Evolutionary conservation across 345 rosid genomes (phyloP).

Genomic region (Populus euphratica): DNA sequence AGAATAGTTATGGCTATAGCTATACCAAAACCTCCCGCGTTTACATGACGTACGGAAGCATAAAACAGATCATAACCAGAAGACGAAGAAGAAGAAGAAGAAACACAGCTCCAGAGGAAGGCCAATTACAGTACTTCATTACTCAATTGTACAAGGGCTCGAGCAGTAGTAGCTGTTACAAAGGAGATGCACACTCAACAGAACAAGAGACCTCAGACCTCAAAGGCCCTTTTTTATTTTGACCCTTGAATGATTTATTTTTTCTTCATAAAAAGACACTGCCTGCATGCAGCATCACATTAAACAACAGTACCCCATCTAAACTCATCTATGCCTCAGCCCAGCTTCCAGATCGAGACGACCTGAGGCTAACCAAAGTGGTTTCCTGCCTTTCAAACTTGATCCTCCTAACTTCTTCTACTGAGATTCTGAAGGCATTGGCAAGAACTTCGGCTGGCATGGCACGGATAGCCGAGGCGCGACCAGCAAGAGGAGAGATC

Average conservation of each 20-base stretch:
- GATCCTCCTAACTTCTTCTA: constrained; percentile 54
- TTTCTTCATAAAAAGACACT: not conserved
- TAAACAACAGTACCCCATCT: not conserved
- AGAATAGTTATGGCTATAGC: too few relatives aligned
- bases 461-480: constrained; percentile 45
- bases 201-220: not conserved
- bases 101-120: too few relatives aligned
- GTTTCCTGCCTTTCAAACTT: constrained; percentile 49
- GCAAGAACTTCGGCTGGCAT: constrained; percentile 56
- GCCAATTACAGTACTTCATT: not conserved
- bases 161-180: not conserved
- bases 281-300: not conserved
- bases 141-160: not conserved
- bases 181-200: not conserved
- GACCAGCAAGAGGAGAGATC: constrained; percentile 46
- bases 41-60: too few relatives aligned
- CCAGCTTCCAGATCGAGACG: constrained; percentile 32
- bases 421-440: constrained; percentile 40
- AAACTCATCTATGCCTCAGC: constrained; percentile 38
- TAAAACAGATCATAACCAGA: too few relatives aligned
- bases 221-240: not conserved
- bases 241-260: not conserved
- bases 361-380: constrained; percentile 21
- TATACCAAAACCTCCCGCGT: too few relatives aligned
- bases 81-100: too few relatives aligned